Conservation (phyloP, 2,329 filamentous ascomycete genomes). For the Basipetospora chlamydospora region DNA sequence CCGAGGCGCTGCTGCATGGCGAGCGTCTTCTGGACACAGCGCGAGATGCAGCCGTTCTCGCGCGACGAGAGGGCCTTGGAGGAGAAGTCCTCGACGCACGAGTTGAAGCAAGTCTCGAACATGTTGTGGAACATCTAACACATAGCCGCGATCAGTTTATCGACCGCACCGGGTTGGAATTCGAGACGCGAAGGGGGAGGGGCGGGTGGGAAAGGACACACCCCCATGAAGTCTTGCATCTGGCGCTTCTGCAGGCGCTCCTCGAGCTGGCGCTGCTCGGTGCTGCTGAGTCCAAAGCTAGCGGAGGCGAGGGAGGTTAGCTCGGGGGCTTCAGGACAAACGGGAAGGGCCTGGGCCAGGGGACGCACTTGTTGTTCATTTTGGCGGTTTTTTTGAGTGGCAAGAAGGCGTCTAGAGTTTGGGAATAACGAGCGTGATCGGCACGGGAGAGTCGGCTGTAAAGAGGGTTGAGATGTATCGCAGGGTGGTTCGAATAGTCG, state of each 20-base stretch:
- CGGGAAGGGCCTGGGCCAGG: neutral
- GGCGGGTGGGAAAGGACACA: constrained; percentile 32
- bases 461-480: no score
- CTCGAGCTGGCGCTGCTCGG: constrained; percentile 87
- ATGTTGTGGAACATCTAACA: constrained; percentile 51
- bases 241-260: constrained; percentile 93
- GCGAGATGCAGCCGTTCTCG: constrained; percentile 83
- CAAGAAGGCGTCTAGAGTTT: no score
- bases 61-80: constrained; percentile 82
- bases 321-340: neutral
- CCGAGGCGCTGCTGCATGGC: constrained; percentile 81
- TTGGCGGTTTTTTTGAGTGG: neutral
- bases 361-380: neutral
- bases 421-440: no score
- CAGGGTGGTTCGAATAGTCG: no score
- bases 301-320: neutral
- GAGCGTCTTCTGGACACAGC: constrained; percentile 93
- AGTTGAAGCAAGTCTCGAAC: constrained; percentile 83
- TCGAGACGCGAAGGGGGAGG: neutral
- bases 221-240: constrained; percentile 97
- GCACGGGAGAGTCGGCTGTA: no score
- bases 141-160: constrained; percentile 6
- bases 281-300: constrained; percentile 12
- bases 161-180: neutral
- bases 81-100: constrained; percentile 97